phyloP scores from a whole-genome alignment of 2,329 filamentous ascomycete species.

The Pyrenochaeta sp. region DNA sequence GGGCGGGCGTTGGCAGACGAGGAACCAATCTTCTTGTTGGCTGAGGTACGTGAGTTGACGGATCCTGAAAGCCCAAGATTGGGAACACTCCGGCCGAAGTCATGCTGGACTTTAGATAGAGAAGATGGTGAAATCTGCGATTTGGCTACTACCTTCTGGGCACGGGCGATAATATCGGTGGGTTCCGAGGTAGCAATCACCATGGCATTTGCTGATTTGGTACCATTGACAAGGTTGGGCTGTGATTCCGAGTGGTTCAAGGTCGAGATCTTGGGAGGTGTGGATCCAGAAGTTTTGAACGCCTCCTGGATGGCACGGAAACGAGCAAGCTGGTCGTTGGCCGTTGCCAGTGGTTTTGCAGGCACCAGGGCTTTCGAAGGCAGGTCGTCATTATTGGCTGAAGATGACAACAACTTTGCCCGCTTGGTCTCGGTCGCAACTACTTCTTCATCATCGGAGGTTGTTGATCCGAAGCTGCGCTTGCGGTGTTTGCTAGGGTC shows the following conservation, averaged over 20 bases:
- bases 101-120: conserved; percentile 20
- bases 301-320: conserved; percentile 29
- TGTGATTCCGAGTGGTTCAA: conserved; percentile 1
- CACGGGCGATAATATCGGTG: conserved; percentile 27
- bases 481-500: conserved; percentile 45
- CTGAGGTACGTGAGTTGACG: conserved; percentile 13
- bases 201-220: conserved; percentile 13
- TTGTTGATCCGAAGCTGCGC: conserved; percentile 35
- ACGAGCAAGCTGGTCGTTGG: conserved; percentile 32
- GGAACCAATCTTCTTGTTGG: conserved; percentile 21
- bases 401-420: conserved; percentile 21
- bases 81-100: conserved; percentile 38
- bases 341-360: conserved; percentile 14
- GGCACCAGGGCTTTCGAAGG: no score
- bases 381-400: conserved; percentile 2
- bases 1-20: conserved; percentile 24
- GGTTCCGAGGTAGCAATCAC: conserved; percentile 10
- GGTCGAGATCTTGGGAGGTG: conserved; percentile 9
- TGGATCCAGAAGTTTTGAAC: conserved; percentile 14
- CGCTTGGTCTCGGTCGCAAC: conserved; percentile 31
- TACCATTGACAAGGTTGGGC: conserved; percentile 4
- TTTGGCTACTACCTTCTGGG: conserved; percentile 17
- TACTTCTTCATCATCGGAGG: conserved; percentile 30
- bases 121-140: conserved; percentile 12
- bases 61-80: conserved; percentile 24